Conservation (phyloP, 2,329 filamentous ascomycete species). For the Trichophyton verrucosum region DNA sequence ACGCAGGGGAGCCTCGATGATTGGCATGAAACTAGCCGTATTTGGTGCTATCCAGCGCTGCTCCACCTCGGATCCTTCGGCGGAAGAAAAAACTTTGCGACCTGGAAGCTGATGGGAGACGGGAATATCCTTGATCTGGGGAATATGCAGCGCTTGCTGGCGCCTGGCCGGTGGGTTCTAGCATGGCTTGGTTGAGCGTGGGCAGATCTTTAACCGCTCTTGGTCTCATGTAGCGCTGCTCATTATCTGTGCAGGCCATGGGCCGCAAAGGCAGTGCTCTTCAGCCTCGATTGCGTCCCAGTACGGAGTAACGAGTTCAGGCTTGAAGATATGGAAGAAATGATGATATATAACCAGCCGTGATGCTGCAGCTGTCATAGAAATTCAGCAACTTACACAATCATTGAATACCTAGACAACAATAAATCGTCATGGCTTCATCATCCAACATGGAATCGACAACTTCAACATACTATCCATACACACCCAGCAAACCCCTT, state of each 20-base stretch:
- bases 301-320: neutral
- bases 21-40: neutral
- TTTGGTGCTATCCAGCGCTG: neutral
- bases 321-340: neutral
- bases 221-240: constrained; percentile 1
- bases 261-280: neutral
- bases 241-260: neutral
- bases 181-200: neutral
- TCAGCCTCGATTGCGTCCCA: neutral
- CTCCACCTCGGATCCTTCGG: neutral
- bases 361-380: neutral
- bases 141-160: neutral
- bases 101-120: neutral
- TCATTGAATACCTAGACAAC: neutral
- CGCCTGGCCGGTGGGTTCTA: neutral
- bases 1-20: neutral
- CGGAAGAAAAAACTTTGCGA: neutral
- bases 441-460: neutral
- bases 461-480: constrained; percentile 11
- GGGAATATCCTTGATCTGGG: neutral
- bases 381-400: neutral
- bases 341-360: neutral
- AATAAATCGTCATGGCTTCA: neutral
- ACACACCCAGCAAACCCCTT: constrained; percentile 23
- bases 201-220: neutral